Base-by-base conservation (phyloP, 2,329 filamentous ascomycete genomes). In the Talaromyces sp. region DNA sequence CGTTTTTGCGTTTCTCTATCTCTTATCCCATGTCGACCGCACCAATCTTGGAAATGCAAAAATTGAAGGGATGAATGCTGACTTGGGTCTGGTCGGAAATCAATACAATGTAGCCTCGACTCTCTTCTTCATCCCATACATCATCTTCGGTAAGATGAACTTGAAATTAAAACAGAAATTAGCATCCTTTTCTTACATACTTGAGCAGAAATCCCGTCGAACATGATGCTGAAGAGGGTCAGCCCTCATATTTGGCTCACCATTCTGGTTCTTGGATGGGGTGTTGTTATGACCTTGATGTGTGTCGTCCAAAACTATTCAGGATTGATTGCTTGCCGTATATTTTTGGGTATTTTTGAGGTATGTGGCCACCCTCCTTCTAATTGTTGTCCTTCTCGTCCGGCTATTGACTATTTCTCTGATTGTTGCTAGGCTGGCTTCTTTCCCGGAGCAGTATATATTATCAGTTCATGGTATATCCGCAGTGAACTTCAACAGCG, bases 241-340 rank as follows among this genome's bases (percentile, higher is more conserved):
- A 65, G 67, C 1, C 71, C 72, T 3, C 74, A 72, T 9, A 71
- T 71, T 64, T 75, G 73, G 72, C 73, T 75, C 57, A 70, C 73
- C 17, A 64, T 73, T 3, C 75, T 75, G 19, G 74, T 75, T 70
- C 62, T 80, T 15, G 72, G 72, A 3, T 84, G 82, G 82, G 82
- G 83, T 0, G 73, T 80, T 60, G 81, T 84, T 0, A 80, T 81
- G 50, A 84, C 83, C 0, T 71, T 84, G 56, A 84, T 83, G 75
- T 83, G 83, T 7, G 71, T 84, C 2, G 80, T 79, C 1, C 75
- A 82, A 57, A 80, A 79, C 64, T 80, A 81, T 61, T 70, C 74
- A 3, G 82, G 82, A 0, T 77, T 85, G 39, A 74, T 84, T 35
- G 75, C 75, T 2, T 75, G 80, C 8, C 78, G 83, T 3, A 77